Base-by-base conservation (phyloP, 2,329 filamentous ascomycete genomes). In the Cladosporium sp. region DNA sequence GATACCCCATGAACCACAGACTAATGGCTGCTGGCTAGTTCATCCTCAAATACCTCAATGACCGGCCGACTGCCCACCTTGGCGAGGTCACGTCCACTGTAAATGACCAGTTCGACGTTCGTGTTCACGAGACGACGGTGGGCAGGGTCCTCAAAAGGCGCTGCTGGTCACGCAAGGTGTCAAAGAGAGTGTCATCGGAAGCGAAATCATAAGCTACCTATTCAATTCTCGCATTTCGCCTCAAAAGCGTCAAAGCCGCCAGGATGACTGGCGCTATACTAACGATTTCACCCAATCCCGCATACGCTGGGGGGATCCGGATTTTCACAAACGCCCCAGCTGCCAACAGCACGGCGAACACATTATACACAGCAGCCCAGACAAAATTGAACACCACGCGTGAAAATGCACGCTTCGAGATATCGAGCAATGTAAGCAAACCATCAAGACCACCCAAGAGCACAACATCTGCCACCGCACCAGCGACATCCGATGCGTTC, bases 361-460 rank as follows among this genome's bases (percentile, higher is more conserved):
- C 43, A 57, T 91, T 91, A 67, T 90, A 91, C 0, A 85, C 66
- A 30, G 78, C 78, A 29, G 80, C 78, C 86, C 86, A 90, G 0
- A 59, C 69, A 61, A 90, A 88, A 61, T 89, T 89, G 68, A 87
- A 79, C 15, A 69, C 62, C 56, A 78, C 69, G 27, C 64, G 64
- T 18, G 56, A 53, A 33, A 72, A 68, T 0, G 75, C 65, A 2
- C 63, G 65, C 12, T 57, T 59, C 1, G 72, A 75, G 1, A 85
- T 63, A 38, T 80, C 73, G 2, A 90, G 75, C 29, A 84, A 68
- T 1, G 73, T 71, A 0, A 83, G 59, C 1, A 92, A 67, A 0
- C 82, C 79, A 0, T 61, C 56, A 0, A 91, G 72, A 2, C 63
- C 60, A 35, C 46, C 19, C 63, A 88, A 72, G 13, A 92, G 75